These are phyloP conservation scores for Blastocystis sp. DNA, from an alignment of 352 stramenopile genomes.

Conservation along the genomic window DNA sequence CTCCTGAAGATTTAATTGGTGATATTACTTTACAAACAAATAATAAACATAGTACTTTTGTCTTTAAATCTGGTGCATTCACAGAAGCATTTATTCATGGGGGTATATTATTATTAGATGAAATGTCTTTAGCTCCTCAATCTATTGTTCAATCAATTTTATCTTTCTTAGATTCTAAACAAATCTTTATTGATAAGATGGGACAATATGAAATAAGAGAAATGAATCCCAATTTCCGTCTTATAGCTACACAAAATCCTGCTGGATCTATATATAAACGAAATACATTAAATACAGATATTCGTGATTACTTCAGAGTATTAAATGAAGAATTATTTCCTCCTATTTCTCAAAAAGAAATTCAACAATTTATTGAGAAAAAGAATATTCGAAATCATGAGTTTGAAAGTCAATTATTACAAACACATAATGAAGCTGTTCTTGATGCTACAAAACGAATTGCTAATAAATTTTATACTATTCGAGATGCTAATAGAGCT, in stretches of 20 bases:
- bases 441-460: too few relatives aligned
- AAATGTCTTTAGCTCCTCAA: not conserved
- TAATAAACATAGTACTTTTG: constrained; percentile 2
- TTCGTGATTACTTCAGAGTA: too few relatives aligned
- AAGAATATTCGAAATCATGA: too few relatives aligned
- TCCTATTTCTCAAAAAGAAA: too few relatives aligned
- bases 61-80: constrained; percentile 8
- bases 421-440: too few relatives aligned
- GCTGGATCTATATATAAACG: not conserved
- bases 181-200: not conserved
- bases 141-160: constrained; percentile 3
- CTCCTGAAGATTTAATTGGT: constrained; percentile 9
- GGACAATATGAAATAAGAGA: too few relatives aligned
- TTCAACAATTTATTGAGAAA: too few relatives aligned
- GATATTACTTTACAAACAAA: constrained; percentile 1
- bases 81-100: constrained; percentile 17
- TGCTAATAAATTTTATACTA: too few relatives aligned
- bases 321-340: too few relatives aligned
- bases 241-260: constrained; percentile 22
- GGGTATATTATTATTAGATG: constrained; percentile 15
- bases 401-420: too few relatives aligned
- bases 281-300: constrained; percentile 3
- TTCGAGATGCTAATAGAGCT: too few relatives aligned
- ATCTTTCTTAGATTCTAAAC: constrained; percentile 2
- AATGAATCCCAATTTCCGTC: constrained; percentile 27